Conservation (phyloP, 1,284 basidiomycete genomes). For the Moesziomyces antarcticus region DNA sequence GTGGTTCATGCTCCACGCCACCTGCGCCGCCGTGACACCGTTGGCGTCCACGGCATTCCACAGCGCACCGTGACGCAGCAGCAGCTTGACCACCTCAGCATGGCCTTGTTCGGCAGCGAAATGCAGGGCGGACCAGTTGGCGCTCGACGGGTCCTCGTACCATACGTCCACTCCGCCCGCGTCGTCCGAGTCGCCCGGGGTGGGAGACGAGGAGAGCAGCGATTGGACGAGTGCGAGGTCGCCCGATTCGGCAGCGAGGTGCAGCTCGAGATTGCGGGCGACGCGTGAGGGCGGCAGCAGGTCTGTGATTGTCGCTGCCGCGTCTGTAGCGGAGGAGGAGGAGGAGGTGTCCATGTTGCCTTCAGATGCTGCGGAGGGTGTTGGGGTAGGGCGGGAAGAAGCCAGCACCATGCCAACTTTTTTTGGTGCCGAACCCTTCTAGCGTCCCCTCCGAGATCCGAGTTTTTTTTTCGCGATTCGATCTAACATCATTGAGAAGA, state of each 20-base stretch:
- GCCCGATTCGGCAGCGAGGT: conserved; percentile 49
- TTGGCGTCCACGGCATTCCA: conserved; percentile 79
- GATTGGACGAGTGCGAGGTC: conserved; percentile 36
- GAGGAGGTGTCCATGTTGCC: conserved; percentile 2
- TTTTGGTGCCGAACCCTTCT: too few species aligned
- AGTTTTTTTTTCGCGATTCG: too few species aligned
- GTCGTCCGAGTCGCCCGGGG: not conserved
- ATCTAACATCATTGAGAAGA: too few species aligned
- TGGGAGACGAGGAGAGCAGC: conserved; percentile 35
- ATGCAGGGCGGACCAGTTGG: conserved; percentile 82
- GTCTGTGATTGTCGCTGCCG: conserved; percentile 19
- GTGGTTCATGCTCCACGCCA: conserved; percentile 62
- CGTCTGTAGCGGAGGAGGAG: conserved; percentile 7
- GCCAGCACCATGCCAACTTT: too few species aligned
- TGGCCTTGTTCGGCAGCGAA: conserved; percentile 84
- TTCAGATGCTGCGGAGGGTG: too few species aligned
- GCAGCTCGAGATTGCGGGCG: conserved; percentile 50
- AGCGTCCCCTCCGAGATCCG: not conserved
- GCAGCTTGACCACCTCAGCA: conserved; percentile 73
- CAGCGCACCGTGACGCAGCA: conserved; percentile 84
- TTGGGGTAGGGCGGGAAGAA: too few species aligned
- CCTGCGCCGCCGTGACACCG: conserved; percentile 61
- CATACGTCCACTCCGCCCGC: conserved; percentile 75
- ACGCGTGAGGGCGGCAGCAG: conserved; percentile 38
- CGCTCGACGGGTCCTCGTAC: conserved; percentile 77